Percentiles rank a stretch among this genome's conserved stretches.
phyloP scores from a whole-genome alignment of 352 stramenopile genomes.

The Globisporangium cystogenes region DNA sequence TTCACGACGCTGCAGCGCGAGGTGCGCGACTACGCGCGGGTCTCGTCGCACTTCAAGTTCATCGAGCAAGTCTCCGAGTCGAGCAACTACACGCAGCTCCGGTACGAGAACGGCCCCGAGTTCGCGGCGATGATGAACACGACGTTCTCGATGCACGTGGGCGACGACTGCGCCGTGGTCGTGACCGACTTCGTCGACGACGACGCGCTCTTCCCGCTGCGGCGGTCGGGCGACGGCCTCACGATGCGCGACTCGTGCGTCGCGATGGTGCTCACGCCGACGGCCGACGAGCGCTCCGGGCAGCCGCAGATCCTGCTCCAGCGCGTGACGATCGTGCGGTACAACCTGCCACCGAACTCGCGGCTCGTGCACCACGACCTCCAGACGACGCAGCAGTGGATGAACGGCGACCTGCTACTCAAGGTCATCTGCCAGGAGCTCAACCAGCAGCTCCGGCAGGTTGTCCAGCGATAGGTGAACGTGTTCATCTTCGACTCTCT shows the following conservation, averaged over 20 bases:
- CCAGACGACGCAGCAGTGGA: slow-evolving; percentile 34
- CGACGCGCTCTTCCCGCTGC: slow-evolving; percentile 27
- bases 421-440: slow-evolving; percentile 46
- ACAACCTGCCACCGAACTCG: slow-evolving; percentile 44
- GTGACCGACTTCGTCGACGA: slow-evolving; percentile 42
- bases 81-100: slow-evolving; percentile 32
- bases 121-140: slow-evolving; percentile 38
- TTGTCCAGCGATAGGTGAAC: background rate
- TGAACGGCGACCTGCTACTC: slow-evolving; percentile 59
- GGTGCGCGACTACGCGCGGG: slow-evolving; percentile 23
- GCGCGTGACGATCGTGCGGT: slow-evolving; percentile 35
- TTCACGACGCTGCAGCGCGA: slow-evolving; percentile 29
- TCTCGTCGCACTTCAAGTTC: slow-evolving; percentile 18
- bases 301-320: slow-evolving; percentile 40
- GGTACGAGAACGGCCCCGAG: slow-evolving; percentile 32
- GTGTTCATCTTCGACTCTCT: background rate
- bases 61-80: slow-evolving; percentile 25
- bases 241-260: slow-evolving; percentile 26
- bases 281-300: slow-evolving; percentile 22
- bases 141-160: slow-evolving; percentile 25
- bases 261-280: slow-evolving; percentile 26
- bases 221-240: slow-evolving; percentile 14
- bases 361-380: slow-evolving; percentile 39
- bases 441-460: slow-evolving; percentile 16
- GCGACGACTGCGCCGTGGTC: slow-evolving; percentile 26